Conservation (phyloP, 768 basidiomycete genomes). For the Lentinula raphanica region DNA sequence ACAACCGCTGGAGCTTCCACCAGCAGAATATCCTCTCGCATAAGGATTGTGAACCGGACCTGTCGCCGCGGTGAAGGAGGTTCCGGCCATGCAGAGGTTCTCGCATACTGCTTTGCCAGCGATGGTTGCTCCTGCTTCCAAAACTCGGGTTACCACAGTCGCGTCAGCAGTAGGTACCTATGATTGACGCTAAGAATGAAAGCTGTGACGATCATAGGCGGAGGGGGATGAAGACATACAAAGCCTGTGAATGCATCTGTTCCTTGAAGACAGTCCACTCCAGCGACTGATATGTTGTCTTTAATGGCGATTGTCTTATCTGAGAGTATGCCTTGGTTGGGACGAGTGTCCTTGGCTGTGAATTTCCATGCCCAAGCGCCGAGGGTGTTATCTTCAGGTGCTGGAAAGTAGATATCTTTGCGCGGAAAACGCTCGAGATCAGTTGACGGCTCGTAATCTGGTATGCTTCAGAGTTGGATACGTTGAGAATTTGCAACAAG, state of each 20-base stretch:
- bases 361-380: conserved; percentile 5
- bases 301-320: conserved; percentile 1
- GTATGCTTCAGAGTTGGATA: too few species aligned
- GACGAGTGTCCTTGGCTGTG: background rate
- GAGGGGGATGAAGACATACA: background rate
- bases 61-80: conserved; percentile 4
- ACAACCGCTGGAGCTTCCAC: conserved; percentile 1
- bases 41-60: conserved; percentile 8
- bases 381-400: background rate
- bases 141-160: conserved; percentile 1
- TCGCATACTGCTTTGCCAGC: conserved; percentile 5
- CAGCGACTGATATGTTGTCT: conserved; percentile 4
- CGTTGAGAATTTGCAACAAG: too few species aligned
- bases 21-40: conserved; percentile 1
- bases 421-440: conserved; percentile 5
- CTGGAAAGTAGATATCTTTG: background rate
- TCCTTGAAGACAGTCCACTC: conserved; percentile 3
- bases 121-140: conserved; percentile 1
- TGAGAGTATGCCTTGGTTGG: background rate
- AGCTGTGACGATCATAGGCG: background rate
- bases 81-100: conserved; percentile 1
- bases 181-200: background rate
- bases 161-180: conserved; percentile 4
- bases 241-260: conserved; percentile 1
- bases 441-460: background rate